Conservation (phyloP, 179 eudicot genomes). For the Spergularia azorica region DNA sequence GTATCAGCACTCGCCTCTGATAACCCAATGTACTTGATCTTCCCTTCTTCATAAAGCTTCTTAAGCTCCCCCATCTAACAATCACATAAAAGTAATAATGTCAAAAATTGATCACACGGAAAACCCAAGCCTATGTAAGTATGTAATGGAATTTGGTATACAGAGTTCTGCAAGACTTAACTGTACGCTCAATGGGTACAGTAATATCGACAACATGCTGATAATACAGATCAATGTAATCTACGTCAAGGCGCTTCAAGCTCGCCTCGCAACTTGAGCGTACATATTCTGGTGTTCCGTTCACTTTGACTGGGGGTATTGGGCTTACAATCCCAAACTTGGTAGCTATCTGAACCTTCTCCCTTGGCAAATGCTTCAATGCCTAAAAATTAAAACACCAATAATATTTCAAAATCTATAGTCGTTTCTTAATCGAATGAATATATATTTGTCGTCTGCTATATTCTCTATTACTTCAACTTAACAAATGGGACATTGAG, state of each 20-base stretch:
- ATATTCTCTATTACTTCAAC: too few species aligned
- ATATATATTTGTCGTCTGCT: too few species aligned
- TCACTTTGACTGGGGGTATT: conserved; percentile 34
- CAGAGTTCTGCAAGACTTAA: background rate
- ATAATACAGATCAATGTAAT: conserved; percentile 70
- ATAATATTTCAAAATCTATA: too few species aligned
- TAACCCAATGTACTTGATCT: conserved; percentile 60
- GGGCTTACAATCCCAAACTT: conserved; percentile 57
- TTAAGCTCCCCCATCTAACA: conserved; percentile 60
- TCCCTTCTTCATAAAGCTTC: conserved; percentile 64
- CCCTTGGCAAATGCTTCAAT: conserved; percentile 60
- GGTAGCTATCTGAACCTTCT: conserved; percentile 60
- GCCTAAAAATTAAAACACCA: too few species aligned
- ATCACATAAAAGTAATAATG: background rate
- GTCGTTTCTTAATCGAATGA: too few species aligned
- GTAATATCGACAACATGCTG: conserved; percentile 59
- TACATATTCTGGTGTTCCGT: conserved; percentile 61
- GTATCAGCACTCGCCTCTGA: conserved; percentile 63
- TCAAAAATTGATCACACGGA: background rate
- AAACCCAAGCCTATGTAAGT: background rate
- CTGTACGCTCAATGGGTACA: conserved; percentile 69
- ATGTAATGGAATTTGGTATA: too few species aligned
- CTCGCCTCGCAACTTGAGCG: conserved; percentile 67
- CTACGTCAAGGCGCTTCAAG: conserved; percentile 58
- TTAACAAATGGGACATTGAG: too few species aligned